Base-by-base conservation (phyloP, 352 stramenopile genomes). In the Thraustochytrium striatum region DNA sequence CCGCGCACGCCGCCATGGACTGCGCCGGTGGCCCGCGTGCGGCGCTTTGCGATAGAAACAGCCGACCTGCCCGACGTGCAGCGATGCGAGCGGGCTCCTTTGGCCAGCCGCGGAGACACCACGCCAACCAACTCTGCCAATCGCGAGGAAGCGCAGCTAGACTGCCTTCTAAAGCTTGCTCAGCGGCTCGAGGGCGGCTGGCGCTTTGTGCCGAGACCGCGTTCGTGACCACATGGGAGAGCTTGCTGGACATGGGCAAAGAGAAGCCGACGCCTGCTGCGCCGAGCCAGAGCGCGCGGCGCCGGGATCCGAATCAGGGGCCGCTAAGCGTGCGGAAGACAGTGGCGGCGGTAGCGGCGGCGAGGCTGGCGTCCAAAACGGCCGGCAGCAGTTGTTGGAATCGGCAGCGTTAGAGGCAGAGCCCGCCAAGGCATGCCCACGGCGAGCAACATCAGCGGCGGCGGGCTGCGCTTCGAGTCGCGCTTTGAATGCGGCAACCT, bases 401-500 rank as follows among this genome's bases (percentile, higher is more conserved):
- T 61, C 28, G 55, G 7, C 7, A 3, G 25, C 21, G 39, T 5
- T 13, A 47, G 39, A 5, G 5, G 5, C 5, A 5, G 39, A 47
- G 39, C 5, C 5, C 5, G 39, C 5, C 39, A 47, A 5, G 13
- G 5, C 39, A 5, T 13, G 39, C 39, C 39, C 13, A 13, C 39
- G 5, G 39, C 39, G 5, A 5, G 39, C 5, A 13, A 13, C 5
- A 5, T 47, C 13, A 13, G 28, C 3, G 19, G 25, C 41, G 0
- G 8, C 5, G 13, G 72, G 35, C 85, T 97, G 33, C 91, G 88
- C 9, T 97, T 97, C 70, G 89, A 95, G 36, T 94, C 91, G 47
- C 85, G 86, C 61, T 97, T 97, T 78, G 92, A 97, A 82, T 93
- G 89, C 73, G 92, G 91, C 1, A 97, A 97, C 58, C 85, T 97